Evolutionary conservation across 2,329 filamentous ascomycete species (phyloP), one percentile per base, ranked within the genome.

Genomic region (Metarhizium guizhouense): DNA sequence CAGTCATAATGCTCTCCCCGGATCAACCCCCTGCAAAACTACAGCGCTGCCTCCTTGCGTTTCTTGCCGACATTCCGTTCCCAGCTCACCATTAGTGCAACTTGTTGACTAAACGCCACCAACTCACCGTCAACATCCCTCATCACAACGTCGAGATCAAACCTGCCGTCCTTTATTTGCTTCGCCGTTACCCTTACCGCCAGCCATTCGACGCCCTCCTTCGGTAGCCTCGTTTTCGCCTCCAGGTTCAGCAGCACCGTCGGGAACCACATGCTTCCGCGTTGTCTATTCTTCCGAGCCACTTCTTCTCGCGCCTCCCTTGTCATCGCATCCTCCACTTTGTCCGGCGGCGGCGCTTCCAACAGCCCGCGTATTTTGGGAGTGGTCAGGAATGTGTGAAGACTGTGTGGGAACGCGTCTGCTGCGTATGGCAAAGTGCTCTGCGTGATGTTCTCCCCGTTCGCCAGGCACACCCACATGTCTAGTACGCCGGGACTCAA

Each of bases 161-260:
- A 84, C 57, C 86, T 75, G 1, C 89, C 88, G 60, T 90, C 84
- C 61, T 77, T 79, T 50, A 92, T 81, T 68, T 78, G 74, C 70
- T 89, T 91, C 4, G 83, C 76, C 55, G 80, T 76, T 14, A 85
- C 76, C 40, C 87, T 76, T 47, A 84, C 74, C 63, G 85, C 85
- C 54, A 94, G 65, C 84, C 87, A 93, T 66, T 89, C 84, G 1
- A 83, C 81, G 0, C 88, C 88, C 45, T 82, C 79, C 10, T 73
- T 70, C 0, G 87, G 87, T 47, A 95, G 67, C 4, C 76, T 67
- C 66, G 85, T 88, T 74, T 93, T 94, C 47, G 90, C 74, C 59
- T 94, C 88, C 32, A 95, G 63, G 65, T 89, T 91, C 65, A 94
- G 70, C 29, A 85, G 72, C 1, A 94, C 70, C 0, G 89, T 94